phyloP scores from a whole-genome alignment of 495 filamentous ascomycete genomes.

The Aspergillus baeticus region DNA sequence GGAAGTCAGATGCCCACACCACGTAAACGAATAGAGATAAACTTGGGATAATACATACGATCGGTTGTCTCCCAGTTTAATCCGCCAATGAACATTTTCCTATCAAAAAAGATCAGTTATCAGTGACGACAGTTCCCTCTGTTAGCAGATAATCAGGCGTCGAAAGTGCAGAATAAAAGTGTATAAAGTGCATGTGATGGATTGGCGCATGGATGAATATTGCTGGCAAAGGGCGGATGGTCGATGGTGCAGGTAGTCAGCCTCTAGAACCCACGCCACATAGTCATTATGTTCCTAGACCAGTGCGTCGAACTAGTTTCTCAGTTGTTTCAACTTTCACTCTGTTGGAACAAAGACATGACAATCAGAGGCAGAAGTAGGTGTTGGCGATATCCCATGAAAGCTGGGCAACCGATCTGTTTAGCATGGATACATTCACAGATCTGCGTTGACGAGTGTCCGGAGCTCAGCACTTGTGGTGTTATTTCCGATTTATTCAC shows the following conservation, averaged over 20 bases:
- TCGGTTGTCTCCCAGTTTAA: constrained; percentile 99
- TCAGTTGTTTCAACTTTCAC: background rate
- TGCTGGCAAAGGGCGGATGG: constrained; percentile 8
- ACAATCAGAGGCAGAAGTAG: background rate
- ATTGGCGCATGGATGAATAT: background rate
- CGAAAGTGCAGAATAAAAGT: background rate
- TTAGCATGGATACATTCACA: constrained; percentile 18
- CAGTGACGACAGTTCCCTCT: constrained; percentile 12
- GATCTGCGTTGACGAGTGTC: background rate
- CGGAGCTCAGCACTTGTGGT: constrained; percentile 1
- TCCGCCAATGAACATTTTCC: constrained; percentile 99
- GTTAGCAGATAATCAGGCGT: background rate
- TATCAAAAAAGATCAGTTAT: constrained; percentile 36
- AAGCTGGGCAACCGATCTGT: background rate
- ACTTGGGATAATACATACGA: constrained; percentile 55
- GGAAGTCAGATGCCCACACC: constrained; percentile 17
- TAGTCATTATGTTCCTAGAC: no score
- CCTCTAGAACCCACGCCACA: no score
- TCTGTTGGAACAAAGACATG: no score
- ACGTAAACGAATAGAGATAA: background rate
- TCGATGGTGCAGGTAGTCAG: background rate
- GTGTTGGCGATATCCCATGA: background rate
- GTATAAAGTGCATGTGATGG: background rate
- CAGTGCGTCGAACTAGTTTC: background rate
- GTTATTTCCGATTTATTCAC: constrained; percentile 21